Percentiles rank a stretch among this genome's conserved stretches.
Conservation (phyloP, 768 basidiomycete genomes). For the Tephrocybe rancida region DNA sequence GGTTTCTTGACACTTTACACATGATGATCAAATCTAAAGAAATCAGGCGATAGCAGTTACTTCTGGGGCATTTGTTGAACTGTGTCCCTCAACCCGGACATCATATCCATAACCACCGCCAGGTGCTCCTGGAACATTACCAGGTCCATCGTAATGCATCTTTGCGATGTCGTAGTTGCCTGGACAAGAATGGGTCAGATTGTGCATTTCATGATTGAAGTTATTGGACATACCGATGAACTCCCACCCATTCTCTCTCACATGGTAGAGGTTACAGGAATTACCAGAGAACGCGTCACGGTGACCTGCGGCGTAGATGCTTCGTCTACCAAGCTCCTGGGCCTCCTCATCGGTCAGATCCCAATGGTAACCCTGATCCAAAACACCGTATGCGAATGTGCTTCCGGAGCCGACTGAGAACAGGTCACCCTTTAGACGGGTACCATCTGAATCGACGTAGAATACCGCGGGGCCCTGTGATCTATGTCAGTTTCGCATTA, state of each 20-base stretch:
- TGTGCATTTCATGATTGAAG: not conserved
- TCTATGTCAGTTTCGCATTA: not conserved
- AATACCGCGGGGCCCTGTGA: slow-evolving; percentile 86
- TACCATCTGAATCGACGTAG: slow-evolving; percentile 98
- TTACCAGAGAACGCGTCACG: slow-evolving; percentile 97
- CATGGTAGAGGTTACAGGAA: slow-evolving; percentile 93
- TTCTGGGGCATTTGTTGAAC: slow-evolving; percentile 51
- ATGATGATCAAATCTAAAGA: not conserved
- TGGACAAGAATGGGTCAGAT: slow-evolving; percentile 31
- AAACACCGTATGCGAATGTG: slow-evolving; percentile 98
- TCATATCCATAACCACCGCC: slow-evolving; percentile 83
- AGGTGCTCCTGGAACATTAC: slow-evolving; percentile 61
- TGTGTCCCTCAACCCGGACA: slow-evolving; percentile 60
- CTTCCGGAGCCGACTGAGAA: slow-evolving; percentile 99
- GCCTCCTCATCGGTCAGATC: slow-evolving; percentile 93
- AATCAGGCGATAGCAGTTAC: slow-evolving; percentile 23
- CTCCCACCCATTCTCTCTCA: slow-evolving; percentile 93
- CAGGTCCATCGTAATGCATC: slow-evolving; percentile 90
- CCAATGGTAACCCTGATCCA: slow-evolving; percentile 95
- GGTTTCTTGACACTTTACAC: slow-evolving; percentile 17
- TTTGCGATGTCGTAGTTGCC: slow-evolving; percentile 92
- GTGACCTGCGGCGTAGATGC: slow-evolving; percentile 96
- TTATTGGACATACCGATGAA: slow-evolving; percentile 75
- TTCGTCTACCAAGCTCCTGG: slow-evolving; percentile 89
- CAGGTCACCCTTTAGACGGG: slow-evolving; percentile 93